Conservation (phyloP, 148 eudicot genomes). For the Nepenthes gracilis region DNA sequence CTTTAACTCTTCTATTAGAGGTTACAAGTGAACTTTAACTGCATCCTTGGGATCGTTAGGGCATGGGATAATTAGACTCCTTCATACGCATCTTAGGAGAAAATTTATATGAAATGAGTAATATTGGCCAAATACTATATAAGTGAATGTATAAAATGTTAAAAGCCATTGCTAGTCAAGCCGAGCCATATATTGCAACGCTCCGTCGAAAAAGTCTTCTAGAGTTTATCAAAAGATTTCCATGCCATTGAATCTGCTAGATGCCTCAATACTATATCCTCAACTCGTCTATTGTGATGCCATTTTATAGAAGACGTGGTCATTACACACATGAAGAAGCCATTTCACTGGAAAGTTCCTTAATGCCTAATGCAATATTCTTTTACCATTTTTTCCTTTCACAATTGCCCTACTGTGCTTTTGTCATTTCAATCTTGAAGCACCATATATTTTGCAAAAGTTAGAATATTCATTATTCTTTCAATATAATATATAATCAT, state of each 20-base stretch:
- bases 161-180: neutral
- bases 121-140: neutral
- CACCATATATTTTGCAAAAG: neutral
- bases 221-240: no score
- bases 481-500: neutral
- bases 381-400: no score
- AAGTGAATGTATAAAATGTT: neutral
- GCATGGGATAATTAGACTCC: neutral
- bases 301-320: neutral
- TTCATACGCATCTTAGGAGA: neutral
- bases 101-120: neutral
- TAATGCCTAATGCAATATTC: no score
- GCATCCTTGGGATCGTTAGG: neutral
- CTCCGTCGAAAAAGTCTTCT: no score
- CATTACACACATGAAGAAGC: neutral
- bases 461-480: neutral
- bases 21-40: neutral
- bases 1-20: neutral
- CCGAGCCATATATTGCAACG: neutral
- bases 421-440: conserved; percentile 7
- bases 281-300: neutral
- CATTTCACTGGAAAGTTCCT: no score
- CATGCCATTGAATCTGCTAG: neutral
- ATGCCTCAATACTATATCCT: neutral
- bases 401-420: no score